These are phyloP conservation scores for Cucumis hystrix DNA, from an alignment of 306 rosid species.

Conservation along the genomic window DNA sequence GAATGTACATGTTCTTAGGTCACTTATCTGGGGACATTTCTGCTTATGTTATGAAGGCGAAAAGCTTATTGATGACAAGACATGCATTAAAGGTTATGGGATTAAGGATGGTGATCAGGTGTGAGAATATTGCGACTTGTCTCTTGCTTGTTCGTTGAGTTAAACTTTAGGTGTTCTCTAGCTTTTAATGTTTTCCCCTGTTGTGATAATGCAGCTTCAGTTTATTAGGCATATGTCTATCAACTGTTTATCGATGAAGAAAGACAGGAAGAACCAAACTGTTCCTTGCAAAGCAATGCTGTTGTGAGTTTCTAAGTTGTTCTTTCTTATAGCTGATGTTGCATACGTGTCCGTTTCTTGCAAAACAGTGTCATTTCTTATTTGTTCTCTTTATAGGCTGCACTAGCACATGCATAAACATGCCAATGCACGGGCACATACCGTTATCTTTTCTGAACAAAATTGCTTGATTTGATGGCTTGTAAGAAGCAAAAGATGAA, in stretches of 20 bases:
- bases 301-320: slow-evolving; percentile 9
- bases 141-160: background rate
- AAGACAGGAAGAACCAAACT: slow-evolving; percentile 12
- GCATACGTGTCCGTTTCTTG: background rate
- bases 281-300: slow-evolving; percentile 8
- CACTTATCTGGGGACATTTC: slow-evolving; percentile 41
- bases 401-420: background rate
- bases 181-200: background rate
- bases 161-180: background rate
- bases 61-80: slow-evolving; percentile 29
- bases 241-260: slow-evolving; percentile 22
- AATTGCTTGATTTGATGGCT: background rate
- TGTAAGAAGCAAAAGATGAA: background rate
- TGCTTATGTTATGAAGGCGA: slow-evolving; percentile 34
- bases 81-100: slow-evolving; percentile 16
- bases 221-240: slow-evolving; percentile 37
- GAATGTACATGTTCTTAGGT: slow-evolving; percentile 15
- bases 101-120: slow-evolving; percentile 53
- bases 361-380: slow-evolving; percentile 10
- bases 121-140: background rate
- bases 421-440: background rate
- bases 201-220: slow-evolving; percentile 26
- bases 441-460: background rate
- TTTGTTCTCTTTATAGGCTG: background rate
- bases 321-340: background rate